Evolutionary conservation across 2,329 filamentous ascomycete species (phyloP), one percentile per base, ranked within the genome.

Genomic region (Aspergillus sclerotialis): DNA sequence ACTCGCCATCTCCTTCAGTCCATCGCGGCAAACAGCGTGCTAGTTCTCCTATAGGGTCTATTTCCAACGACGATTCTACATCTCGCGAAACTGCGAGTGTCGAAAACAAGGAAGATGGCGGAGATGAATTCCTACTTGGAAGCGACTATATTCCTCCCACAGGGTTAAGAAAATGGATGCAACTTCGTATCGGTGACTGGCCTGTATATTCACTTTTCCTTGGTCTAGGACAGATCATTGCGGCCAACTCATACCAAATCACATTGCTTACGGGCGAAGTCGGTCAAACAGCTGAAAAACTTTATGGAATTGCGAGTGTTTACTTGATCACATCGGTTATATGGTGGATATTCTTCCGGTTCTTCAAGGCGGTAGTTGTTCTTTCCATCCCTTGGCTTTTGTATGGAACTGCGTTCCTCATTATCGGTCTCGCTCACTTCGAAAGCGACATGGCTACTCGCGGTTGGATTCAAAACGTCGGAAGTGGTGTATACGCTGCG

Each of bases 221-320:
- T 12, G 75, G 75, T 7, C 64, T 79, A 23, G 73, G 75, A 14
- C 77, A 81, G 47, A 75, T 81, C 40, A 73, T 81, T 32, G 75
- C 78, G 1, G 74, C 76, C 37, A 81, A 80, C 55, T 80, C 76
- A 0, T 81, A 81, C 56, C 79, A 82, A 50, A 76, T 82, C 49
- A 80, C 77, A 0, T 65, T 83, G n/a, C 65, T 83, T 13, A 78
- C 76, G 0, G 79, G 78, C 12, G 71, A 78, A 45, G 65, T 76
- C 13, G 77, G 75, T 36, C 68, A 81, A 51, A 69, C 70, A 2
- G 73, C 76, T 4, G 55, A 61, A 19, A 75, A 78, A 47, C 63
- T 82, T 0, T 82, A 82, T 55, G 66, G 69, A 31, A 73, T 80
- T 23, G 76, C 76, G 1, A 69, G 64, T 6, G 72, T 78, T 14